Evolutionary conservation across 768 basidiomycete species (phyloP).

Genomic region (Rossbeevera mucosa): DNA sequence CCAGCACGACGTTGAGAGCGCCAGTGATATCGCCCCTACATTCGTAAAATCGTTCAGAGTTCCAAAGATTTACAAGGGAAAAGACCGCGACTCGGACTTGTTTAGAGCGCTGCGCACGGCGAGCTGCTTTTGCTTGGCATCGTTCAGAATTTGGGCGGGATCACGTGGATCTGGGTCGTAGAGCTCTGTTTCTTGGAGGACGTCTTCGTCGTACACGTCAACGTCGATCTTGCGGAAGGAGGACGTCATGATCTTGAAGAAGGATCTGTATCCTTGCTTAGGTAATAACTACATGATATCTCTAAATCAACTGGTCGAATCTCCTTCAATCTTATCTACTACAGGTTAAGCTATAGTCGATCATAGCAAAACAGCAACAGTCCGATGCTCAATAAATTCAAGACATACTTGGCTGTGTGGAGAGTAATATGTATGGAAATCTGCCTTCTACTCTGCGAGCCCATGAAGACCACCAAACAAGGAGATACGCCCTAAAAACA

Average conservation of each 20-base stretch:
- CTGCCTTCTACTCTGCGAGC: neutral
- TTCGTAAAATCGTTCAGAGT: neutral
- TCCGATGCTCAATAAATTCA: no score
- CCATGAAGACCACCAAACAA: neutral
- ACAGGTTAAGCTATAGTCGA: neutral
- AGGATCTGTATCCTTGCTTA: constrained; percentile 2
- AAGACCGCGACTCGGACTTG: constrained; percentile 52
- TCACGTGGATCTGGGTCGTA: constrained; percentile 82
- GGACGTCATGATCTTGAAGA: neutral
- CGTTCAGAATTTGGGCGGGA: constrained; percentile 65
- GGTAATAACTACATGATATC: constrained; percentile 1
- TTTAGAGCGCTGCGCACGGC: constrained; percentile 70
- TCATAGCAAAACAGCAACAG: neutral
- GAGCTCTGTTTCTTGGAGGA: constrained; percentile 77
- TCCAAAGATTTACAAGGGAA: no score
- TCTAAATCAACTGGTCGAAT: no score
- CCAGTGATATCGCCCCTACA: constrained; percentile 70
- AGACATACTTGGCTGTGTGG: neutral
- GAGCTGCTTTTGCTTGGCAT: constrained; percentile 69
- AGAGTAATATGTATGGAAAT: no score
- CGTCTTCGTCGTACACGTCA: constrained; percentile 90
- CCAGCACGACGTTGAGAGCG: constrained; percentile 66
- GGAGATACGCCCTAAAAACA: neutral
- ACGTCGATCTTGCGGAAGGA: constrained; percentile 93
- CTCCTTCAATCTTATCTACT: neutral